Evolutionary conservation across 2,329 filamentous ascomycete species (phyloP), one percentile per base, ranked within the genome.

Genomic region (Cladosporium sp.): DNA sequence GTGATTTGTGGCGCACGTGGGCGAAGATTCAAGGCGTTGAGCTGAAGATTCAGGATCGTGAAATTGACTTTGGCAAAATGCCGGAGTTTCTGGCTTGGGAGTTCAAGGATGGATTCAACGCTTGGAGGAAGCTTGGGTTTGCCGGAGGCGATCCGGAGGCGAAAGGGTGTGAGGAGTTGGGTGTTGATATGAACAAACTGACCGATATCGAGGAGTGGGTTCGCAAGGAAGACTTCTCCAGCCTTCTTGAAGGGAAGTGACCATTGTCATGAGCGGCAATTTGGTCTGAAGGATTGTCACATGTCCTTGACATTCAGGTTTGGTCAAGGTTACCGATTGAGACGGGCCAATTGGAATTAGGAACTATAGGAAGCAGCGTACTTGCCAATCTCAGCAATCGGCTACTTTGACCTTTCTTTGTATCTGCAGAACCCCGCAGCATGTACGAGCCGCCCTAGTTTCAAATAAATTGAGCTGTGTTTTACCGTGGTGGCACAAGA

Each of bases 141-240:
- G 55, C 54, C 31, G 60, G 61, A n/a, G 61, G 61, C 9, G 59
- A 64, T 49, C 42, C 48, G 19, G 56, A 50, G 9, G 56, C 59
- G 9, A 58, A 57, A 49, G 31, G 43, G 13, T 54, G 56, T 19
- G 46, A 60, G 49, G 56, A 58, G 35, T 42, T 55, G 9, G 59
- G 57, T 1, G 54, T 59, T 10, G 55, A 58, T 42, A 13, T 59
- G 33, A 19, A 41, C 8, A 54, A 51, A 41, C 41, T 59, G 53
- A 58, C 56, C 41, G 52, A 54, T 34, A 43, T 58, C n/a, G 55
- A 56, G 48, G 52, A 53, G 42, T 57, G 58, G 56, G 53, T 61
- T 19, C 14, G 34, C 43, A 43, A 35, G 49, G 57, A 61, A 51
- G 58, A 59, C 43, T 60, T 57, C 51, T 52, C 56, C n/a, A 35